phyloP scores from a whole-genome alignment of 371 early-diverging fungal genomes.

The Haplosporangium sp. region DNA sequence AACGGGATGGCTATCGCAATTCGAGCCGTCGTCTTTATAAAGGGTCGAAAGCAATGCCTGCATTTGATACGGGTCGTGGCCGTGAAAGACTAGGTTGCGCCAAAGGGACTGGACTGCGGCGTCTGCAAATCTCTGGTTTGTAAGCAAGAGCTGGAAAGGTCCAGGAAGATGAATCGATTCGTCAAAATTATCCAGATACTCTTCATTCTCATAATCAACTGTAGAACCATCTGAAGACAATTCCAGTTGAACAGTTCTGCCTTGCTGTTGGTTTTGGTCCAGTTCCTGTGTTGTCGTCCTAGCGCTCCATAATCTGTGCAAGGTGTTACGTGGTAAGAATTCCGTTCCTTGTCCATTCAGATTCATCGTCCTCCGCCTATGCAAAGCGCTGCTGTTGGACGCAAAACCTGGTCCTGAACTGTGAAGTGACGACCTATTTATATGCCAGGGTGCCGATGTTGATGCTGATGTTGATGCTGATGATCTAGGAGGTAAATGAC shows the following conservation, averaged over 20 bases:
- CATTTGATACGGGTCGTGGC: conserved; percentile 35
- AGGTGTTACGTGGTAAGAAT: not conserved
- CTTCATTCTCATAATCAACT: conserved; percentile 3
- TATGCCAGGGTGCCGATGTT: not conserved
- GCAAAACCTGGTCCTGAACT: conserved; percentile 1
- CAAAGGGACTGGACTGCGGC: conserved; percentile 38
- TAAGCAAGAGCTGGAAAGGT: conserved; percentile 37
- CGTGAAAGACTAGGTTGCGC: conserved; percentile 43
- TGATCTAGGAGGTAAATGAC: not conserved
- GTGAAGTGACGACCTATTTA: not conserved
- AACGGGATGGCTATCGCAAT: not conserved
- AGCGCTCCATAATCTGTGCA: too few relatives aligned
- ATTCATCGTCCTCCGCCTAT: conserved; percentile 21
- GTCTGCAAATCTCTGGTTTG: conserved; percentile 41
- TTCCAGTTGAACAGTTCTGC: not conserved
- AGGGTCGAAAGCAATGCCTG: conserved; percentile 28
- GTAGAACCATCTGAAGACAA: conserved; percentile 1
- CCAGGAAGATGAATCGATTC: conserved; percentile 15
- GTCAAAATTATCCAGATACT: conserved; percentile 19
- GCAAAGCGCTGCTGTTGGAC: not conserved
- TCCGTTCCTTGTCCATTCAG: not conserved
- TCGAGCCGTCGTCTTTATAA: conserved; percentile 12
- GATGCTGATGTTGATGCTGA: not conserved
- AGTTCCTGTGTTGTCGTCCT: not conserved
- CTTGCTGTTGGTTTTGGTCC: not conserved